A percentile compares a stretch with the other conserved stretches of the same genome.
These are phyloP conservation scores for Camellia japonica DNA, from an alignment of 148 eudicot species.

Conservation along the genomic window DNA sequence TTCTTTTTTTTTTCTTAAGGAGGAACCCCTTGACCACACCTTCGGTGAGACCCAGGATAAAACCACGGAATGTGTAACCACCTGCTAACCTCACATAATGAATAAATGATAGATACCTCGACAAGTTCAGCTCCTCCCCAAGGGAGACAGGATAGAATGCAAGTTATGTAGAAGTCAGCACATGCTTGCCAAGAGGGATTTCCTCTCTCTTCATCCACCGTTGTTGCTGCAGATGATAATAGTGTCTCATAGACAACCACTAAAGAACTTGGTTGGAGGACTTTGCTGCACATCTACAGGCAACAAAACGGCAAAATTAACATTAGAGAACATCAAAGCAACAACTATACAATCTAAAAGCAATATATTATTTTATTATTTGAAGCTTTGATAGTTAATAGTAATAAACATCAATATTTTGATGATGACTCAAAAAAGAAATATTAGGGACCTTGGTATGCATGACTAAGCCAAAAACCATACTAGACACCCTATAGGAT, in stretches of 20 bases:
- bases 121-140: conserved; percentile 95
- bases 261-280: conserved; percentile 69
- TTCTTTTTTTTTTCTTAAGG: too few species aligned
- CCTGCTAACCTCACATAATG: too few species aligned
- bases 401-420: neutral
- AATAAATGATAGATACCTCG: conserved; percentile 44
- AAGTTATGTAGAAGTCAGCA: conserved; percentile 83
- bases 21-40: too few species aligned
- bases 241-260: conserved; percentile 80
- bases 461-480: neutral
- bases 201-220: conserved; percentile 93
- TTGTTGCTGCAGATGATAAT: conserved; percentile 95
- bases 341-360: neutral
- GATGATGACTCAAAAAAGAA: neutral
- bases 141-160: conserved; percentile 82
- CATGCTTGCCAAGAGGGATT: conserved; percentile 99
- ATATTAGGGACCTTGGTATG: neutral
- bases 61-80: too few species aligned
- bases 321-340: neutral
- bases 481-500: neutral
- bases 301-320: conserved; percentile 3
- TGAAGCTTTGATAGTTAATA: neutral
- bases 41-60: too few species aligned
- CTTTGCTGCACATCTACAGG: conserved; percentile 91
- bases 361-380: too few species aligned